Evolutionary conservation across 2,329 filamentous ascomycete genomes (phyloP).

Genomic region (Colletotrichum sp.): DNA sequence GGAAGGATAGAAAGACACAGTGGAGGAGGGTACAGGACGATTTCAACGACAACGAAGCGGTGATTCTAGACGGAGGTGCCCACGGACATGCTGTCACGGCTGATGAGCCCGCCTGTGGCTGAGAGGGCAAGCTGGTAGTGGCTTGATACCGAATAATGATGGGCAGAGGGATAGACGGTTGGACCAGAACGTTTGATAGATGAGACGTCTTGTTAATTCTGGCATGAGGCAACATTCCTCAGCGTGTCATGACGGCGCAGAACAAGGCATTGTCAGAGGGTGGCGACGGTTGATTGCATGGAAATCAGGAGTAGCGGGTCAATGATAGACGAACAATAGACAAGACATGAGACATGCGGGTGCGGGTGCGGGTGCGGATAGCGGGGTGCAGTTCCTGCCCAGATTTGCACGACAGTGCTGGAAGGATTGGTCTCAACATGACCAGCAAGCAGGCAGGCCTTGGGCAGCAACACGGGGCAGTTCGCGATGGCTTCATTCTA

Average conservation of each 20-base stretch:
- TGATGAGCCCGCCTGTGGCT: conserved; percentile 47
- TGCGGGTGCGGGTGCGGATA: neutral
- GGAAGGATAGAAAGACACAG: conserved; percentile 46
- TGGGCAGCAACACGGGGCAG: neutral
- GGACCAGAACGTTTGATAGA: neutral
- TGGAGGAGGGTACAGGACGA: conserved; percentile 70
- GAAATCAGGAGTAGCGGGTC: neutral
- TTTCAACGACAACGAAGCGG: conserved; percentile 59
- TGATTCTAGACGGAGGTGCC: conserved; percentile 63
- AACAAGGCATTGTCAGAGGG: neutral
- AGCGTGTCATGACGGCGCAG: neutral
- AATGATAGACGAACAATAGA: neutral
- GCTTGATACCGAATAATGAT: neutral
- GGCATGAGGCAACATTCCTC: neutral
- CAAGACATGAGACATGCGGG: neutral
- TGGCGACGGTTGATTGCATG: neutral
- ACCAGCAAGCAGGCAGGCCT: neutral
- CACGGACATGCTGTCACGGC: conserved; percentile 41
- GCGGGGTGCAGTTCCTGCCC: neutral
- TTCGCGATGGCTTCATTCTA: neutral
- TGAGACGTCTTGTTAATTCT: neutral
- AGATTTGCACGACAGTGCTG: neutral
- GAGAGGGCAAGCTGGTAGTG: neutral
- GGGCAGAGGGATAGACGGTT: neutral
- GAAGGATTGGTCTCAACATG: neutral